Base-by-base conservation (phyloP, 371 early-diverging fungal genomes). In the Mucor lusitanicus region DNA sequence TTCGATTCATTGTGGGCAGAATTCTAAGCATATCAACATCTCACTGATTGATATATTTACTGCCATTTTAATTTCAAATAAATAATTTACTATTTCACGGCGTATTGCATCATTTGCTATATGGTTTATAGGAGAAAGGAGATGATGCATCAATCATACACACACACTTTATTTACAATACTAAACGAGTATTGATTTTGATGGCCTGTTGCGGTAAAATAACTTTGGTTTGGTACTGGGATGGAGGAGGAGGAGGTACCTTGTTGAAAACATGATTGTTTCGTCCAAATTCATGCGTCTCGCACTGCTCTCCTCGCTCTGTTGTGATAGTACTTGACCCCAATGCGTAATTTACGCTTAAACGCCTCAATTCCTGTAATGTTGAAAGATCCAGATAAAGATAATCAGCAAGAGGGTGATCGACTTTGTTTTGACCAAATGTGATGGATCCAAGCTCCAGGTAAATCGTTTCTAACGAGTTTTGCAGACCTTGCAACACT, bases 1-100 rank as follows among this genome's bases (percentile, higher is more conserved):
- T 87, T 83, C 68, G 86, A 84, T 27, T 62, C 73, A 37, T 74
- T 87, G 5, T 87, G 86, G 87, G 59, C 63, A 25, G 78, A 80
- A 46, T 83, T 86, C 56, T 78, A 71, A 69, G 46, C 21, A 46
- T 40, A 44, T 33, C 33, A 44, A n/a, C n/a, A n/a, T 44, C 19
- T 46, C 1, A 21, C 46, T 19, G n/a, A n/a, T n/a, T 46, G 46
- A 44, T 44, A 7, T 44, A 44, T 19, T 2, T 6, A 44, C 9
- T 21, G 17, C 46, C 19, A 19, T 21, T n/a, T 46, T 21, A 46
- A 21, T 46, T 46, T n/a, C 8, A 21, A 46, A 46, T 46, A 4
- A 46, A 46, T 46, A 46, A n/a, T n/a, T n/a, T n/a, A n/a, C n/a
- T n/a, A n/a, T n/a, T n/a, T n/a, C n/a, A n/a, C n/a, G n/a, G 1